Evolutionary conservation across 192 early-diverging fungal genomes (phyloP).

Genomic region (Paraglomus brasilianum): DNA sequence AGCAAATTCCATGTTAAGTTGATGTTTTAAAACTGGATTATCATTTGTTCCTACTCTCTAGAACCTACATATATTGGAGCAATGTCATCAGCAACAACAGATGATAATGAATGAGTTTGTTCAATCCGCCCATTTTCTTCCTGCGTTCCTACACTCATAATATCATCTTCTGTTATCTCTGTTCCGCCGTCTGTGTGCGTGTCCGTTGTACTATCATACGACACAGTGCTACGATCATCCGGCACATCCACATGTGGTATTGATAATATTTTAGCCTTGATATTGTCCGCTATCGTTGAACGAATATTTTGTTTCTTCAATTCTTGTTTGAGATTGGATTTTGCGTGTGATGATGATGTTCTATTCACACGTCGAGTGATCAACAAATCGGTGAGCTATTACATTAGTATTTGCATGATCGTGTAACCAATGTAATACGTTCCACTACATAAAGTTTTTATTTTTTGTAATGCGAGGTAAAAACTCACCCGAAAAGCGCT

Average conservation of each 20-base stretch:
- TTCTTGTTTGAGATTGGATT: constrained; percentile 22
- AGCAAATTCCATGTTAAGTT: too few relatives aligned
- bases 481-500: constrained; percentile 16
- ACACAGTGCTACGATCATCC: background rate
- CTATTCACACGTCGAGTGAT: too few relatives aligned
- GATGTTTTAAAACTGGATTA: too few relatives aligned
- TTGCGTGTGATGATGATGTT: constrained; percentile 15
- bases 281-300: constrained; percentile 4
- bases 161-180: constrained; percentile 20
- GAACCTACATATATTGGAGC: constrained; percentile 16
- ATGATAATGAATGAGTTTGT: background rate
- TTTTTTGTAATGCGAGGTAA: background rate
- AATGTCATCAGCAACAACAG: constrained; percentile 16
- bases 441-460: too few relatives aligned
- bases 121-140: background rate
- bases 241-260: background rate
- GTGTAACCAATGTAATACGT: too few relatives aligned
- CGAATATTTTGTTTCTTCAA: constrained; percentile 10
- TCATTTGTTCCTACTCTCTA: background rate
- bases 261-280: constrained; percentile 2
- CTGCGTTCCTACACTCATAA: background rate
- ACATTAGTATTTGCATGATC: too few relatives aligned
- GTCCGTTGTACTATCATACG: background rate
- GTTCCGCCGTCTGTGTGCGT: constrained; percentile 1
- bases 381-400: too few relatives aligned